Evolutionary conservation across 805 yeast species (phyloP), one percentile per base, ranked within the genome.

Genomic region (Vanderwaltozyma tropicalis): DNA sequence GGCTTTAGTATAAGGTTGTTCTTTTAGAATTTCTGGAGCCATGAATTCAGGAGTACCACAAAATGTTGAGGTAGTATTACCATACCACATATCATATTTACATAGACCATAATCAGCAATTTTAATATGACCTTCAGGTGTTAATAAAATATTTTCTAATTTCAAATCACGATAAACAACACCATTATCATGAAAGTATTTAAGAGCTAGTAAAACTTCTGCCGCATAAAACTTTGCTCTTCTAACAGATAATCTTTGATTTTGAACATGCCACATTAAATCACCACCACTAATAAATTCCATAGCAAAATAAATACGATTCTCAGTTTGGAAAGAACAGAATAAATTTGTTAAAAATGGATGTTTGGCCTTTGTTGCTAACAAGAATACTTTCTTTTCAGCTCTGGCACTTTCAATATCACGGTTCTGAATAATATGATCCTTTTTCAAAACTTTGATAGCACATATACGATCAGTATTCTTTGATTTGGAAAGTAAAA

Each of bases 1-100:
- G 28, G 92, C 82, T 54, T 94, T 77, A 37, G 87, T 92, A 54
- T 92, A 92, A 42, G 79, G 82, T 60, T 88, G 94, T 38, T 92
- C 97, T 46, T 85, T 79, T 54, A 92, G 69, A 48, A 92, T 89
- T 62, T 92, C 99, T 0, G 99, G 99, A 1, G 98, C 99, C 95
- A 92, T 92, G 49, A 92, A 84, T 61, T 92, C 98, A 0, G 99
- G 99, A 2, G 99, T 92, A 50, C 99, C 98, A 68, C 98, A 92
- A 67, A 89, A 92, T 0, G 98, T 92, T 4, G 85, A 79, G 0
- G 96, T 92, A 15, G 88, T 85, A 48, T 72, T 76, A 11, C 86
- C 87, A 56, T 66, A 68, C 79, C 86, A 79, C 94, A 85, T 85
- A 35, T 73, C 82, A 50, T 87, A 97, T 61, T 92, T 92, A 71